A percentile compares a stretch with the other conserved stretches of the same genome.
These are phyloP conservation scores for Pseudevernia furfuracea DNA, from an alignment of 495 filamentous ascomycete species.

Conservation along the genomic window DNA sequence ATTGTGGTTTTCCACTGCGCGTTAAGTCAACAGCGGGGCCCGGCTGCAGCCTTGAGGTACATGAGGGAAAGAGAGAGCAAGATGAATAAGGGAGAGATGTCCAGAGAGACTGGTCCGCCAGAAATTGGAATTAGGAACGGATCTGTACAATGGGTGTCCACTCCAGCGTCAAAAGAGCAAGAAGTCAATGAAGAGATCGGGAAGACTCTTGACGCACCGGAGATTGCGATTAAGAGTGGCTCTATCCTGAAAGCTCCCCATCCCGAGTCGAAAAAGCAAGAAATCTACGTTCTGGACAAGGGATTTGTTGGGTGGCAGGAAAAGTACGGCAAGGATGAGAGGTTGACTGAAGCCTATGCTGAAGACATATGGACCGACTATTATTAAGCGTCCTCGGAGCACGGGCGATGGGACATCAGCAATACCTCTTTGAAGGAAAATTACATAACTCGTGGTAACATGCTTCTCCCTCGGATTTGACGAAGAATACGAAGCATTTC, in stretches of 20 bases:
- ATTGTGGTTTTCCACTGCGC: slow-evolving; percentile 92
- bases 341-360: slow-evolving; percentile 76
- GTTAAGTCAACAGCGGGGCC: slow-evolving; percentile 82
- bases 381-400: slow-evolving; percentile 20
- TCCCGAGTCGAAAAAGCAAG: slow-evolving; percentile 43
- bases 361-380: slow-evolving; percentile 78
- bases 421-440: neutral
- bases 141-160: slow-evolving; percentile 2
- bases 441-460: neutral
- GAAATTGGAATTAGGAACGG: slow-evolving; percentile 12
- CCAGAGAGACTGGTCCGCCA: neutral
- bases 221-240: slow-evolving; percentile 12
- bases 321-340: slow-evolving; percentile 67
- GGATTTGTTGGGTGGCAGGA: slow-evolving; percentile 94
- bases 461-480: neutral
- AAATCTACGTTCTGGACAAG: slow-evolving; percentile 72
- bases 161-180: slow-evolving; percentile 32
- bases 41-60: slow-evolving; percentile 61
- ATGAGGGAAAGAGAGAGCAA: slow-evolving; percentile 51
- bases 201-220: neutral
- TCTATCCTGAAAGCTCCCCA: slow-evolving; percentile 25
- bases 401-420: no score
- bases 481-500: neutral
- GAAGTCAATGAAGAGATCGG: slow-evolving; percentile 12
- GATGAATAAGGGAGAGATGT: slow-evolving; percentile 10